Base-by-base conservation (phyloP, 805 yeast species). In the Candida nonsorbophila region DNA sequence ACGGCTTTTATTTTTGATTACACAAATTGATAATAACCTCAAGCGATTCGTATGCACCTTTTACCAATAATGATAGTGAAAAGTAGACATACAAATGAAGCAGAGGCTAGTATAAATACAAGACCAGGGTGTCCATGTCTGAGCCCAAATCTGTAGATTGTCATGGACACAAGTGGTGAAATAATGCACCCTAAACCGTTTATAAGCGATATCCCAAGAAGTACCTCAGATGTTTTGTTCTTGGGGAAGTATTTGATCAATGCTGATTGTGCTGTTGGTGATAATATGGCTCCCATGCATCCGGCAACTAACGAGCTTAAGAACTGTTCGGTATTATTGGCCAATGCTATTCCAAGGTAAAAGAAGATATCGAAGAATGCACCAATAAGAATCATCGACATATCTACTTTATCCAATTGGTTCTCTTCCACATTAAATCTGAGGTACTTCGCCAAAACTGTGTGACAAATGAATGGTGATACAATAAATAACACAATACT, bases 201-300 rank as follows among this genome's bases (percentile, higher is more conserved):
- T 4, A 37, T 26, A 17, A 34, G 15, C 5, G 38, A 31, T 13
- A 37, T n/a, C 4, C 38, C 36, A 34, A 37, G 27, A 11, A 37
- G 12, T 4, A 37, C 32, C 17, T 37, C 36, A 5, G 34, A 32
- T 3, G 37, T 29, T 15, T 26, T 33, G 83, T 63, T 58, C 15
- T 70, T 68, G 1, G 72, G 68, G 31, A 64, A 69, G 49, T 76
- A 74, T 47, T 80, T 80, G 32, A 75, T 60, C 7, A 79, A 49
- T 2, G 78, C 36, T 0, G 79, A 59, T 41, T 71, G 77, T 5
- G 76, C 33, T 0, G 76, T 62, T 1, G 88, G 87, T 0, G 70
- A 53, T 1, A 62, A 53, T 1, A 74, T 30, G 0, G 74, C 60
- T 3, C 74, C 72, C 17, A 76, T 40, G 0, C 77, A 49, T 2